Conservation (phyloP, 140 eudicot species). For the Cichorium intybus region DNA sequence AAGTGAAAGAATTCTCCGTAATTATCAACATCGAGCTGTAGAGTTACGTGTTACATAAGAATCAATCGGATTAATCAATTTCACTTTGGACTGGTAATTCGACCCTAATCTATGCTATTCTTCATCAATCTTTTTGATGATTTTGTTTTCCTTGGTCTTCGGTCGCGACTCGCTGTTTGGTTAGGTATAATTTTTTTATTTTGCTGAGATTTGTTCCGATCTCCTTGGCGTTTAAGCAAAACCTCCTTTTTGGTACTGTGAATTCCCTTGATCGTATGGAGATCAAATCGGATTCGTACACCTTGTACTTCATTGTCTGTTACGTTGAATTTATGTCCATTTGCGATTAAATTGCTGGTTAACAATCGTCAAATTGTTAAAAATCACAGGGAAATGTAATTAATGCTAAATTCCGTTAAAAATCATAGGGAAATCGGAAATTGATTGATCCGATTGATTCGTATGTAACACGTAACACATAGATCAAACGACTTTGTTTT, state of each 20-base stretch:
- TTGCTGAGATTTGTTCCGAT: constrained; percentile 31
- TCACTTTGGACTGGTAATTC: constrained; percentile 23
- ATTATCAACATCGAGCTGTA: constrained; percentile 9
- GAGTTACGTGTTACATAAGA: constrained; percentile 29
- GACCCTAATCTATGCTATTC: constrained; percentile 3
- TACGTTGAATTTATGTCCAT: constrained; percentile 6
- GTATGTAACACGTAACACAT: too few species aligned
- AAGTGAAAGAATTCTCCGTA: not conserved
- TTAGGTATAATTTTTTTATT: constrained; percentile 6
- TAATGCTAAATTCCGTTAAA: too few species aligned
- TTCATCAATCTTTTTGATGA: not conserved
- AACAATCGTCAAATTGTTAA: not conserved
- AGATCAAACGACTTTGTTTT: too few species aligned
- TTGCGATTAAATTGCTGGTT: not conserved
- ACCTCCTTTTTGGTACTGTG: constrained; percentile 1
- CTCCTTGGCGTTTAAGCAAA: constrained; percentile 27
- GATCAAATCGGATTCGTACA: constrained; percentile 31
- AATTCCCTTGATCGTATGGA: not conserved
- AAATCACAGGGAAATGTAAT: not conserved
- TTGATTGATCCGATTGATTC: too few species aligned
- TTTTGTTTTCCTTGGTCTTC: constrained; percentile 6
- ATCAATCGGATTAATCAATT: constrained; percentile 15
- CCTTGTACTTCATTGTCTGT: constrained; percentile 16
- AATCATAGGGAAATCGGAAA: too few species aligned
- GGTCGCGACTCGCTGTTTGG: constrained; percentile 16